Percentiles rank a stretch among this genome's conserved stretches.
Evolutionary conservation across 768 basidiomycete genomes (phyloP).

Genomic region (Termitomyces sp.): DNA sequence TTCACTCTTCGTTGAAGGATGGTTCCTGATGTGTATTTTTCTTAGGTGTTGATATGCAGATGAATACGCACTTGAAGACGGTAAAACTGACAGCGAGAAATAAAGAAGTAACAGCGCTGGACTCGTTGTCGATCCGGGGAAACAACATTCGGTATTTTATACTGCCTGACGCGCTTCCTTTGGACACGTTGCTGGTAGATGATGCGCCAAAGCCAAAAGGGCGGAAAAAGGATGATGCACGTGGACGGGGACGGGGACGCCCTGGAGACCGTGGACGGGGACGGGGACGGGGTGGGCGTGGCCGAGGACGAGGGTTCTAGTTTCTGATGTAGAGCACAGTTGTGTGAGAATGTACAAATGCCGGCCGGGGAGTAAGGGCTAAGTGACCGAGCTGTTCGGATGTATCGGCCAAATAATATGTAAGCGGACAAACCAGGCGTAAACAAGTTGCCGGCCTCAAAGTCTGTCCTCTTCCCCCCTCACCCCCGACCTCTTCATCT

Average conservation of each 20-base stretch:
- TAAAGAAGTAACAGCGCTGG: slow-evolving; percentile 82
- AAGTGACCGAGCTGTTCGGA: slow-evolving; percentile 20
- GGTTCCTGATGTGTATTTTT: not conserved
- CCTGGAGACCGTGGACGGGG: slow-evolving; percentile 52
- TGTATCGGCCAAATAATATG: slow-evolving; percentile 23
- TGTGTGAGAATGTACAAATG: not conserved
- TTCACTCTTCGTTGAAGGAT: not conserved
- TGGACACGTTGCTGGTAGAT: slow-evolving; percentile 96
- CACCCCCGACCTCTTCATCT: slow-evolving; percentile 12
- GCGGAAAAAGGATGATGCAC: slow-evolving; percentile 80
- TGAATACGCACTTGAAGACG: slow-evolving; percentile 98
- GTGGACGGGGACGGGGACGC: slow-evolving; percentile 58
- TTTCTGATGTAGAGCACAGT: slow-evolving; percentile 1
- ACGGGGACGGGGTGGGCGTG: slow-evolving; percentile 42
- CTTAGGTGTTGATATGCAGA: slow-evolving; percentile 96
- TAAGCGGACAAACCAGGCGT: slow-evolving; percentile 28
- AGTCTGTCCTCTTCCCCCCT: slow-evolving; percentile 12
- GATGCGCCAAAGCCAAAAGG: slow-evolving; percentile 96
- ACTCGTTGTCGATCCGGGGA: slow-evolving; percentile 90
- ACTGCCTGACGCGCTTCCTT: slow-evolving; percentile 93
- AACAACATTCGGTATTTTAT: slow-evolving; percentile 97
- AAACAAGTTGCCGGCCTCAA: slow-evolving; percentile 30
- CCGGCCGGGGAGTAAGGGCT: slow-evolving; percentile 2
- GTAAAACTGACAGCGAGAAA: slow-evolving; percentile 95
- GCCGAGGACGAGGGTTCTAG: slow-evolving; percentile 29